Evolutionary conservation across 441 rosid species (phyloP).

Genomic region (Gossypium schwendimanii): DNA sequence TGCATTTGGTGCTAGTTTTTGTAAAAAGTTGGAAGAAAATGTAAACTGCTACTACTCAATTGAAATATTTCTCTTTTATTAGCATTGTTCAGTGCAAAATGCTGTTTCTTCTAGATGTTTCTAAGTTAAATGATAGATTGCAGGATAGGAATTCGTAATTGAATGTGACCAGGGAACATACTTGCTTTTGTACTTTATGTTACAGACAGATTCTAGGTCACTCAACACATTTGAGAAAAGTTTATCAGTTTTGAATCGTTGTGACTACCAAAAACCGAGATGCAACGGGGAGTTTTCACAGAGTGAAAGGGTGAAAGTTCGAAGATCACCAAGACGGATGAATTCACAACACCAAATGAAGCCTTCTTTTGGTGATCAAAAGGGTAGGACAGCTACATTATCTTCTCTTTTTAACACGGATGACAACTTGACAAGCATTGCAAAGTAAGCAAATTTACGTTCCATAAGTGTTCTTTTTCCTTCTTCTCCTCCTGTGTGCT

Average conservation of each 20-base stretch:
- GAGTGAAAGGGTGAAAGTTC: constrained; percentile 19
- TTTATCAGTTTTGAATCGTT: constrained; percentile 28
- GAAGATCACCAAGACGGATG: constrained; percentile 28
- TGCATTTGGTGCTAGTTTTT: constrained; percentile 38
- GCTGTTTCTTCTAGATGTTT: constrained; percentile 11
- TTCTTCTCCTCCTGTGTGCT: background rate
- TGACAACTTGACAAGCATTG: constrained; percentile 17
- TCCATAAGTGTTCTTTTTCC: background rate
- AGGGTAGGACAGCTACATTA: constrained; percentile 24
- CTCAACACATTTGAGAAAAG: constrained; percentile 35
- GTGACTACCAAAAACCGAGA: constrained; percentile 24
- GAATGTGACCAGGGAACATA: constrained; percentile 2
- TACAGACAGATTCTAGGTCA: constrained; percentile 41
- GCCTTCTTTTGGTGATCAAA: constrained; percentile 23
- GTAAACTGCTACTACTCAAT: constrained; percentile 32
- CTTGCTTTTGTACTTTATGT: constrained; percentile 18
- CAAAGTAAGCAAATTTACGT: constrained; percentile 36
- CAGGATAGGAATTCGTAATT: constrained; percentile 11
- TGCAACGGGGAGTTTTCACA: constrained; percentile 23
- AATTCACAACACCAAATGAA: constrained; percentile 23
- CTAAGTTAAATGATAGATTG: constrained; percentile 36
- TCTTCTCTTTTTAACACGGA: constrained; percentile 20
- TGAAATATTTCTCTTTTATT: constrained; percentile 6
- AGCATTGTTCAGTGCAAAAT: constrained; percentile 9
- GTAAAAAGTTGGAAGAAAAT: constrained; percentile 37